A percentile compares a stretch with the other conserved stretches of the same genome.
These are phyloP conservation scores for Stromatinia cepivora DNA, from an alignment of 2,329 filamentous ascomycete species.

Conservation along the genomic window DNA sequence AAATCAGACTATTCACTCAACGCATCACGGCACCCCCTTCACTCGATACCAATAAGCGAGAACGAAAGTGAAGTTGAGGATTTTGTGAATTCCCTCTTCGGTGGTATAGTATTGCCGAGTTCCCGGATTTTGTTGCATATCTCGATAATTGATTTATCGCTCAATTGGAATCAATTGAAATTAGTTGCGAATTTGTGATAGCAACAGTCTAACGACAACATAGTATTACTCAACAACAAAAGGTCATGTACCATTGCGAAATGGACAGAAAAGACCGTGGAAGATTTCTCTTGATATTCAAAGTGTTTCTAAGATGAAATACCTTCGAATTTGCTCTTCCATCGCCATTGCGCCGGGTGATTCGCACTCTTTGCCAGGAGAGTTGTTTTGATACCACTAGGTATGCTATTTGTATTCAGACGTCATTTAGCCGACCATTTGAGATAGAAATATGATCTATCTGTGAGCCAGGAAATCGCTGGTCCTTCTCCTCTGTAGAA, in stretches of 20 bases:
- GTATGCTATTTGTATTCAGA: not conserved
- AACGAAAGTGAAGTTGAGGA: not conserved
- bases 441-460: not conserved
- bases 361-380: not conserved
- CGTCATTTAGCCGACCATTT: not conserved
- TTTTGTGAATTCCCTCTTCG: not conserved
- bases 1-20: not conserved
- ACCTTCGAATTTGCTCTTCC: not conserved
- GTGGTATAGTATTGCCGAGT: not conserved
- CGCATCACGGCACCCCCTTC: not conserved
- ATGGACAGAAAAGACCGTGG: not conserved
- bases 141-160: constrained; percentile 2
- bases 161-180: not conserved
- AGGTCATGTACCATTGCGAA: not conserved
- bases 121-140: constrained; percentile 1
- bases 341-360: too few species aligned
- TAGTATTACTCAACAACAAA: not conserved
- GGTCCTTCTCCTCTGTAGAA: not conserved
- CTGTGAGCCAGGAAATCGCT: not conserved
- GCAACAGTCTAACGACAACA: not conserved
- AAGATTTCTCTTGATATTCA: not conserved
- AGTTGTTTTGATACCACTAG: not conserved
- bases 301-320: not conserved
- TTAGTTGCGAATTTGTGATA: not conserved
- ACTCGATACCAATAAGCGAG: not conserved